Conservation (phyloP, 306 rosid genomes). For the Cyclanthera cordifolia region DNA sequence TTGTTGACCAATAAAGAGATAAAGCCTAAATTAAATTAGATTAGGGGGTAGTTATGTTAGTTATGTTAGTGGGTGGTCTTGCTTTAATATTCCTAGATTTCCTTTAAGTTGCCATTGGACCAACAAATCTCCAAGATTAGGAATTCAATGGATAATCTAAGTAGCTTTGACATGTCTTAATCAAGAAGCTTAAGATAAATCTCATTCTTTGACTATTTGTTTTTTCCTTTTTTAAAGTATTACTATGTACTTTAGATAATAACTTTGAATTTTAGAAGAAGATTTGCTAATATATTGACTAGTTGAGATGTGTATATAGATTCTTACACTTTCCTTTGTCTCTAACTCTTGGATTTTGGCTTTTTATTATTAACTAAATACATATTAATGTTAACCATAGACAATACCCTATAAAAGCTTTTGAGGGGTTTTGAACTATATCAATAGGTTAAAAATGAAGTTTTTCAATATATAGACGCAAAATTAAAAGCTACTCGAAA, state of each 20-base stretch:
- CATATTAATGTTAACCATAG: no score
- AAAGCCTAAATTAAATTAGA: background rate
- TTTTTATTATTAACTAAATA: no score
- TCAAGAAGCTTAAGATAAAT: background rate
- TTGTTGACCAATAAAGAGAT: background rate
- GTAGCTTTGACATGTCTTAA: background rate
- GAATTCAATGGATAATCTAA: background rate
- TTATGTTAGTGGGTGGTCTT: background rate
- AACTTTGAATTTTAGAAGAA: background rate
- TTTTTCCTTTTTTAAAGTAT: background rate
- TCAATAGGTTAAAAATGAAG: no score
- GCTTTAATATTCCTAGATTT: background rate
- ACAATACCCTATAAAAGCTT: no score
- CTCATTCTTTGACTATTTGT: background rate
- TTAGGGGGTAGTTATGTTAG: conserved; percentile 2
- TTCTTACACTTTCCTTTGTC: no score
- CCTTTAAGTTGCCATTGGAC: background rate
- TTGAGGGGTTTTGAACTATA: no score
- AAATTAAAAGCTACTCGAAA: no score
- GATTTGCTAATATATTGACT: no score
- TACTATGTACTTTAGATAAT: background rate
- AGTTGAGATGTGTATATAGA: no score
- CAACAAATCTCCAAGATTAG: background rate
- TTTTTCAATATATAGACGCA: no score
- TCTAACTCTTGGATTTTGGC: no score